A percentile compares a stretch with the other conserved stretches of the same genome.
phyloP scores from a whole-genome alignment of 1,139 yeast species.

The Arxiozyma heterogenica region DNA sequence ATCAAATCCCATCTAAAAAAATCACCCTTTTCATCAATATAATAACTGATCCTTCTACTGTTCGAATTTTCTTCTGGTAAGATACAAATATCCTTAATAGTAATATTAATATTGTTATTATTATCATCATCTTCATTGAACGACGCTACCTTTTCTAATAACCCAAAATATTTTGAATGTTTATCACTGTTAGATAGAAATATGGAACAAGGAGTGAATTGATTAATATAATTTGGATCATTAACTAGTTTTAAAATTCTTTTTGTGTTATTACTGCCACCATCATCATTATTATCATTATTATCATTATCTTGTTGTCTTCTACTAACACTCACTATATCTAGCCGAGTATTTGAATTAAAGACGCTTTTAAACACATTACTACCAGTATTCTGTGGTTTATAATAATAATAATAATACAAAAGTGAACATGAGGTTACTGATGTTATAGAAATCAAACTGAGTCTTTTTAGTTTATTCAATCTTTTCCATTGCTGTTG shows the following conservation, averaged over 20 bases:
- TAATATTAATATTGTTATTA: neutral
- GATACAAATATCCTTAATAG: neutral
- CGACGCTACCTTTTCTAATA: neutral
- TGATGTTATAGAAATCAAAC: neutral
- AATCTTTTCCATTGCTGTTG: slow-evolving; percentile 2
- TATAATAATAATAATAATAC: too few relatives aligned
- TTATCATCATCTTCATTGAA: too few relatives aligned
- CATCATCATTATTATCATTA: too few relatives aligned
- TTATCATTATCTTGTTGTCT: too few relatives aligned
- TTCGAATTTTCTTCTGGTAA: neutral
- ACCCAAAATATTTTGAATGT: neutral
- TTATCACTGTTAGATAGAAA: neutral
- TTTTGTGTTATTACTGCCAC: too few relatives aligned
- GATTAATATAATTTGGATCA: neutral
- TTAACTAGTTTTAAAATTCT: neutral
- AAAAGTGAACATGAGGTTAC: neutral
- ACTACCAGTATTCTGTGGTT: neutral
- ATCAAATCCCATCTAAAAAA: neutral
- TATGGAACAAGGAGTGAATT: neutral
- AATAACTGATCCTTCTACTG: neutral
- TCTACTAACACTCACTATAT: too few relatives aligned
- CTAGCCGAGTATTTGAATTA: neutral
- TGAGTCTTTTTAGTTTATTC: neutral
- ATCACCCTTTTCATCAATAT: neutral
- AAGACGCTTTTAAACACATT: neutral